phyloP scores from a whole-genome alignment of 495 filamentous ascomycete genomes.

The Podospora australis region DNA sequence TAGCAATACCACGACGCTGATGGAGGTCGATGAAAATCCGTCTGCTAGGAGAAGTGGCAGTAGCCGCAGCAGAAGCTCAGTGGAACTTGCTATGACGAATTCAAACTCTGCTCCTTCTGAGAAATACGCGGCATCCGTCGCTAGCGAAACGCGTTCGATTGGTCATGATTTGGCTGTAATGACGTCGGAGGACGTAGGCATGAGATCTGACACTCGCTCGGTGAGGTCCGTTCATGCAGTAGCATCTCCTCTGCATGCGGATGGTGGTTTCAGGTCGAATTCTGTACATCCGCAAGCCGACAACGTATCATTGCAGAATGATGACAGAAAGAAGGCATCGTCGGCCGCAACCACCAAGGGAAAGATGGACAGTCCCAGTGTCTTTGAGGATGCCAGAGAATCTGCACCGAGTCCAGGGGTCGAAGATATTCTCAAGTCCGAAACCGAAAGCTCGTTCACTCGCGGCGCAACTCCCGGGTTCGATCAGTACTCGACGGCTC shows the following conservation, averaged over 20 bases:
- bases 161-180: no score
- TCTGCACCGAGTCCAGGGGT: conserved; percentile 8
- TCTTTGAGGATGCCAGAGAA: conserved; percentile 20
- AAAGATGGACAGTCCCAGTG: conserved; percentile 23
- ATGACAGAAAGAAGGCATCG: background rate
- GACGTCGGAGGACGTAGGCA: conserved; percentile 3
- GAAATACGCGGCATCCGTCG: no score
- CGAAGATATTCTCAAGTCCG: conserved; percentile 5
- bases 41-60: no score
- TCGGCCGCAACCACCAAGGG: background rate
- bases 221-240: conserved; percentile 1
- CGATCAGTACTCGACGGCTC: conserved; percentile 27
- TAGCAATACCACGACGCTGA: conserved; percentile 18
- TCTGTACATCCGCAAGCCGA: background rate
- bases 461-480: conserved; percentile 10
- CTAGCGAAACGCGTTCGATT: no score
- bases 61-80: no score
- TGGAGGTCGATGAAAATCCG: conserved; percentile 13
- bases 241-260: background rate
- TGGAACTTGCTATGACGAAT: no score
- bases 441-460: conserved; percentile 2
- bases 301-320: background rate
- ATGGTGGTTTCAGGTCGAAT: background rate
- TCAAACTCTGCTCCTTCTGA: no score
- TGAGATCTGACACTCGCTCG: background rate